Evolutionary conservation across 495 filamentous ascomycete species (phyloP).

Genomic region (Penicillium longicatenatum): DNA sequence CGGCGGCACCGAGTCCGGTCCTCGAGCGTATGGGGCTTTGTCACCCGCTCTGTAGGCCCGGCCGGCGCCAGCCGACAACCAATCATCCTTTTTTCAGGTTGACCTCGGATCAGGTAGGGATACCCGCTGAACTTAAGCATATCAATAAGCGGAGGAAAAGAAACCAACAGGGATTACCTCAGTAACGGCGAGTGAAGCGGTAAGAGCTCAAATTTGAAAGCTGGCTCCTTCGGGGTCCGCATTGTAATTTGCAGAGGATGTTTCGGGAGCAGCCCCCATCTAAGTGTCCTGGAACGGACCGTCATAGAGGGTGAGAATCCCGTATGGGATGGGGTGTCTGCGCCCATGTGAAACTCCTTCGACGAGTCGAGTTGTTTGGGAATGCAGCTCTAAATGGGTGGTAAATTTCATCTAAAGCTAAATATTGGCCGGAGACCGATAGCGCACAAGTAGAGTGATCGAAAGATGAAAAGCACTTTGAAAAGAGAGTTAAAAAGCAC

Average conservation of each 20-base stretch:
- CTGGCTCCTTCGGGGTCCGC: conserved; percentile 55
- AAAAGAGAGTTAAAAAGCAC: conserved; percentile 77
- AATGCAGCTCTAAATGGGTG: conserved; percentile 54
- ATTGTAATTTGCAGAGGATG: conserved; percentile 71
- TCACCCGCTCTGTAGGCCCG: conserved; percentile 29
- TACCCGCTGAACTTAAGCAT: conserved; percentile 69
- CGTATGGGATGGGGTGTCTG: conserved; percentile 52
- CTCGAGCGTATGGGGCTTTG: conserved; percentile 46
- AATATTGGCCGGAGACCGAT: conserved; percentile 72
- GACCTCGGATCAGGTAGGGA: conserved; percentile 70
- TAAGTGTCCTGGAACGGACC: conserved; percentile 64
- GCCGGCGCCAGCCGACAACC: conserved; percentile 18
- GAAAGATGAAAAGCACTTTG: conserved; percentile 33
- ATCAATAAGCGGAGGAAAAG: conserved; percentile 65
- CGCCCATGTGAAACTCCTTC: conserved; percentile 53
- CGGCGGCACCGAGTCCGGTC: conserved; percentile 42
- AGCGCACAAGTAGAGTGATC: conserved; percentile 74
- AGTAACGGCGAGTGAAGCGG: conserved; percentile 73
- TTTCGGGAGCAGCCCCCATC: conserved; percentile 54
- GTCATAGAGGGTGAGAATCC: conserved; percentile 65
- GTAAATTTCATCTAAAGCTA: conserved; percentile 78
- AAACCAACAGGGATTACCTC: conserved; percentile 72
- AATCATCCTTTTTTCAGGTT: conserved; percentile 37
- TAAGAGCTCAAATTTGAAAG: conserved; percentile 75
- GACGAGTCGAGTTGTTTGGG: conserved; percentile 36